A percentile compares a stretch with the other conserved stretches of the same genome.
These are phyloP conservation scores for Cinchona pubescens DNA, from an alignment of 257 asterid species.

Conservation along the genomic window DNA sequence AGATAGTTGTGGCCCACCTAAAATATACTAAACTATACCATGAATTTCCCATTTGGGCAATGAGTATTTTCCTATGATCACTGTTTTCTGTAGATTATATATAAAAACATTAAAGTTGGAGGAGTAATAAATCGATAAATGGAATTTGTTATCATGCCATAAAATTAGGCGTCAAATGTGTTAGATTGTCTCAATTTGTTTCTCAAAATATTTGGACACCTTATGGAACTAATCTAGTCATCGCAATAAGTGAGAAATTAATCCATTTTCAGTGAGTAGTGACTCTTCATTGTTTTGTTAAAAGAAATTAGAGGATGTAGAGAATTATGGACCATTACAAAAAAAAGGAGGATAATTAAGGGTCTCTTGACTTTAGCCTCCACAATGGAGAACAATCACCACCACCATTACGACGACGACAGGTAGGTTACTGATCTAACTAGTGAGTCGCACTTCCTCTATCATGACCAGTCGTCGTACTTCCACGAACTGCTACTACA, in stretches of 20 bases:
- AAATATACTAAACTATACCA: slow-evolving; percentile 64
- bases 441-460: too few relatives aligned
- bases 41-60: slow-evolving; percentile 70
- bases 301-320: too few relatives aligned
- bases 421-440: too few relatives aligned
- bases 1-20: slow-evolving; percentile 77
- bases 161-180: slow-evolving; percentile 53
- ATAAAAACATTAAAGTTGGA: slow-evolving; percentile 10
- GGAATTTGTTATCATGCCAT: slow-evolving; percentile 45
- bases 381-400: too few relatives aligned
- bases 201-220: neutral
- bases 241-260: neutral
- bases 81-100: slow-evolving; percentile 47
- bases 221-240: neutral
- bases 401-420: too few relatives aligned
- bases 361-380: too few relatives aligned
- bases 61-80: slow-evolving; percentile 57
- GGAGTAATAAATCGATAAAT: slow-evolving; percentile 2
- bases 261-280: too few relatives aligned
- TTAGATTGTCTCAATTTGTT: slow-evolving; percentile 32
- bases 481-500: too few relatives aligned
- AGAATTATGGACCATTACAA: too few relatives aligned
- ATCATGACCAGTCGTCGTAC: too few relatives aligned
- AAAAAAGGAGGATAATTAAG: too few relatives aligned
- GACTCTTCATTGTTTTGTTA: too few relatives aligned